Evolutionary conservation across 441 rosid genomes (phyloP).

Genomic region (Capsella rubella): DNA sequence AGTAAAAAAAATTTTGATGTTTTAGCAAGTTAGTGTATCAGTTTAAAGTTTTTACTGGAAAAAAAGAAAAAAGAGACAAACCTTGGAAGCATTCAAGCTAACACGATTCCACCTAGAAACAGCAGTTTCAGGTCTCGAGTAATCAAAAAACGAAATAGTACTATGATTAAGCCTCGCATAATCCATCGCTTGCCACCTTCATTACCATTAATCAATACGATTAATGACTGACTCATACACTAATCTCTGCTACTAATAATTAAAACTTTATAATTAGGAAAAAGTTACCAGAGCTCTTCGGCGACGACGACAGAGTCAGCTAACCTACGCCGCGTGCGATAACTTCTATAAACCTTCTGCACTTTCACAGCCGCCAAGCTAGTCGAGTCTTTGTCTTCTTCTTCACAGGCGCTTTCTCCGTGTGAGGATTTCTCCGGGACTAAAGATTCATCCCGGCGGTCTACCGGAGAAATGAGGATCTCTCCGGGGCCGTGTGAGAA

Average conservation of each 20-base stretch:
- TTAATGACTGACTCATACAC: conserved; percentile 11
- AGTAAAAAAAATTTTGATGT: not conserved
- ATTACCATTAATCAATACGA: not conserved
- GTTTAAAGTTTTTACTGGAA: no score
- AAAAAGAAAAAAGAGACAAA: conserved; percentile 7
- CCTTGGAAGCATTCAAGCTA: conserved; percentile 83
- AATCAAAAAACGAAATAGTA: conserved; percentile 80
- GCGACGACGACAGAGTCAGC: conserved; percentile 94
- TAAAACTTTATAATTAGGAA: not conserved
- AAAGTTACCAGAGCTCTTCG: conserved; percentile 80
- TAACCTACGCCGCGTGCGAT: conserved; percentile 87
- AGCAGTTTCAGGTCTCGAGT: conserved; percentile 69
- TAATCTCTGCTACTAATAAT: not conserved
- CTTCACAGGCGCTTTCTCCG: conserved; percentile 23
- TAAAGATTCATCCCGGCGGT: conserved; percentile 24
- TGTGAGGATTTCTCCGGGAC: not conserved
- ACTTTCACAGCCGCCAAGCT: conserved; percentile 73
- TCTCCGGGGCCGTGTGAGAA: conserved; percentile 41
- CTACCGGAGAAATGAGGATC: conserved; percentile 38
- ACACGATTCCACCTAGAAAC: conserved; percentile 84
- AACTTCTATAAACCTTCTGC: conserved; percentile 90
- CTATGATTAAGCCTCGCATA: conserved; percentile 78
- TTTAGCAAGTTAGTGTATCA: no score
- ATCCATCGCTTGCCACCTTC: conserved; percentile 92
- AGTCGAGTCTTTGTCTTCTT: not conserved